phyloP scores from a whole-genome alignment of 2,329 filamentous ascomycete genomes.

The Chrysoporthe austroafricana region DNA sequence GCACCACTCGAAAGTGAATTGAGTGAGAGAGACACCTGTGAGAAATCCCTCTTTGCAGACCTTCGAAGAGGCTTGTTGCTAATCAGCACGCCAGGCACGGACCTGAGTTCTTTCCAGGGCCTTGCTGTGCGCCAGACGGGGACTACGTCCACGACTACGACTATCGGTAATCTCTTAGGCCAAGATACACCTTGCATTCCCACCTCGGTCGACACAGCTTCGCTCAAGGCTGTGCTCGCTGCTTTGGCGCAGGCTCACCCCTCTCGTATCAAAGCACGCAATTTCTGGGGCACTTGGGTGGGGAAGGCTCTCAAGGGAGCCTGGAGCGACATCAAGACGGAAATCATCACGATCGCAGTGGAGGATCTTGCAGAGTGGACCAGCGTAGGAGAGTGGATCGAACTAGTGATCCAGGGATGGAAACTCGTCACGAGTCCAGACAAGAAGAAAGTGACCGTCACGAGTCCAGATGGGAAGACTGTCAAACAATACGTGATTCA shows the following conservation, averaged over 20 bases:
- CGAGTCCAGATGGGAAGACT: not conserved
- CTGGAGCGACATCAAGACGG: not conserved
- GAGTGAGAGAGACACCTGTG: not conserved
- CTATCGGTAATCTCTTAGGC: not conserved
- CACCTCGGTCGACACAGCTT: not conserved
- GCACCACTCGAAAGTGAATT: not conserved
- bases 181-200: constrained; percentile 1
- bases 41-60: no score
- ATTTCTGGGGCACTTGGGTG: constrained; percentile 6
- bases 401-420: not conserved
- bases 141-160: not conserved
- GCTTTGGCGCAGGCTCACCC: not conserved
- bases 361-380: constrained; percentile 5
- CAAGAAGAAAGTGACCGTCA: not conserved
- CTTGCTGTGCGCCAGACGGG: not conserved
- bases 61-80: not conserved
- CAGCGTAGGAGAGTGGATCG: not conserved
- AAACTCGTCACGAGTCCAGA: not conserved
- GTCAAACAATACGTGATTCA: not conserved
- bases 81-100: not conserved
- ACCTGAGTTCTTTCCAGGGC: not conserved
- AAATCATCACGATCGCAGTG: not conserved
- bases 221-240: not conserved
- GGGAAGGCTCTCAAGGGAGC: not conserved
- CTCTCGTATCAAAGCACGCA: constrained; percentile 1